Evolutionary conservation across 2,329 filamentous ascomycete genomes (phyloP), one percentile per base, ranked within the genome.

Genomic region (Arthrobotrys sphaeroides): DNA sequence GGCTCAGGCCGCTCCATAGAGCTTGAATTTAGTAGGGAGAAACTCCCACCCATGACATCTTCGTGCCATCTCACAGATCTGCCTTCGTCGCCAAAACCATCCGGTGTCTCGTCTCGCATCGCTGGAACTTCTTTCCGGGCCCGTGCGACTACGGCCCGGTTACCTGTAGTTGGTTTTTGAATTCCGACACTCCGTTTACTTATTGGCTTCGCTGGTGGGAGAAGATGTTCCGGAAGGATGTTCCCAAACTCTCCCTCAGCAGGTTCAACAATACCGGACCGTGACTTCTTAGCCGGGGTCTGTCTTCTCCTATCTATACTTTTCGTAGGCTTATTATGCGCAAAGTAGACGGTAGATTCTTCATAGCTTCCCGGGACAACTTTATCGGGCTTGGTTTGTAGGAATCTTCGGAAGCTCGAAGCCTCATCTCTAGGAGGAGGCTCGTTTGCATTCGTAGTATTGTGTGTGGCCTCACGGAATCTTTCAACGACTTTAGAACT

Each of bases 61-160:
- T 74, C 53, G 26, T 74, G 70, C 70, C 70, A 74, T 36, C 70
- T 36, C 5, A 74, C 70, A 10, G 70, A 74, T 40, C 62, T 68
- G 2, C 62, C 70, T 28, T 74, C 70, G 13, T 74, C 70, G 3
- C 42, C 62, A 38, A 68, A 74, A 13, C 28, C 33, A 43, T 74
- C 59, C 20, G 36, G 59, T 4, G 47, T 43, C 13, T 36, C 45
- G 22, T 42, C 45, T 38, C 43, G 61, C 16, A 16, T 42, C 4
- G 24, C 61, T 7, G 53, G 5, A 10, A 49, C 18, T 10, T 16
- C 53, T 36, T 38, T 40, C 10, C n/a, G 42, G 26, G n/a, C 5
- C 9, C 18, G 26, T 13, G 16, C 53, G 18, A 10, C 33, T 38
- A 6, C 43, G 31, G 42, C 24, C 22, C 47, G 42, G 26, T 10